Evolutionary conservation across 208 protist species (phyloP).

Genomic region (Strigomonas galati): DNA sequence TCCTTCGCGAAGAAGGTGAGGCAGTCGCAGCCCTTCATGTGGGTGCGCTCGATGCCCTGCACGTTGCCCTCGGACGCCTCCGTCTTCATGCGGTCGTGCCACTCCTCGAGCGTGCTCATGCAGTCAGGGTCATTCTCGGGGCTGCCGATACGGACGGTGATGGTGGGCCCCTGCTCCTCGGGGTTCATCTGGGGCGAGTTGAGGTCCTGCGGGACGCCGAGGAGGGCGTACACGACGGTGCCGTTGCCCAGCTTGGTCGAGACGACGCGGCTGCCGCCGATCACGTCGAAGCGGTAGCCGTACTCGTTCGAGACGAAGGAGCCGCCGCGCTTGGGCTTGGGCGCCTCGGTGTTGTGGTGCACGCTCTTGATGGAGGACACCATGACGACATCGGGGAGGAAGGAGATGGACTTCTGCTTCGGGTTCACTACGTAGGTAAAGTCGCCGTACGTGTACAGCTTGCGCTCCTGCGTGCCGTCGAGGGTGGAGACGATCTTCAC

Average conservation of each 20-base stretch:
- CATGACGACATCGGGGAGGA: constrained; percentile 37
- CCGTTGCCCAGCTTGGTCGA: constrained; percentile 62
- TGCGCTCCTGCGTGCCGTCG: constrained; percentile 53
- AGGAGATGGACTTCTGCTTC: constrained; percentile 55
- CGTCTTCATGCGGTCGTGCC: constrained; percentile 51
- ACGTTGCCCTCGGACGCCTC: constrained; percentile 50
- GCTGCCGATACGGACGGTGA: constrained; percentile 66
- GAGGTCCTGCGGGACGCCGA: constrained; percentile 42
- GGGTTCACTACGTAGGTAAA: constrained; percentile 58
- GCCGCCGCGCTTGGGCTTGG: constrained; percentile 34
- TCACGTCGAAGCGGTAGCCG: constrained; percentile 55
- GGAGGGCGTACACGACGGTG: constrained; percentile 63
- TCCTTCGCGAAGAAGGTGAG: constrained; percentile 67
- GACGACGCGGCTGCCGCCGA: constrained; percentile 51
- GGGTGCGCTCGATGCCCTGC: constrained; percentile 35
- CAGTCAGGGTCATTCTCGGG: constrained; percentile 73
- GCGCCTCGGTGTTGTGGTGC: constrained; percentile 24
- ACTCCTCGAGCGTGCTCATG: constrained; percentile 57
- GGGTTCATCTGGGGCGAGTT: constrained; percentile 19
- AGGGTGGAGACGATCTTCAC: constrained; percentile 44
- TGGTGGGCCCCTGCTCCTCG: constrained; percentile 52
- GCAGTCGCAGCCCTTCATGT: constrained; percentile 45
- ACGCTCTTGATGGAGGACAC: constrained; percentile 47
- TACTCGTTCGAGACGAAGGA: constrained; percentile 53
- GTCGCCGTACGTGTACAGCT: constrained; percentile 43